A percentile compares a stretch with the other conserved stretches of the same genome.
Evolutionary conservation across 2,329 filamentous ascomycete genomes (phyloP).

Genomic region (Neocatenulostroma microsporum): DNA sequence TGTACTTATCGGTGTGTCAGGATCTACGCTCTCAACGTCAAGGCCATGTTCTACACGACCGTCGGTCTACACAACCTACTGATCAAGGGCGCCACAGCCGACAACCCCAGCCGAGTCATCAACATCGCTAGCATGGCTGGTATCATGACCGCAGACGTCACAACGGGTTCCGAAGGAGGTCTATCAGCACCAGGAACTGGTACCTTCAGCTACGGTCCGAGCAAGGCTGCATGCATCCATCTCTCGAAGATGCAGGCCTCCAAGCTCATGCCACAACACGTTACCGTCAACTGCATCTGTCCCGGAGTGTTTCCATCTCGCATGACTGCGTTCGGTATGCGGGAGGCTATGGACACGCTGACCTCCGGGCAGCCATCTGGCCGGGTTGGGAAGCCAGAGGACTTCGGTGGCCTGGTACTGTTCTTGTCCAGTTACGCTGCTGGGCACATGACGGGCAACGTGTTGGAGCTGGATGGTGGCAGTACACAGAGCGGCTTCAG

Average conservation of each 20-base stretch:
- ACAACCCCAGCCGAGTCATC: constrained; percentile 38
- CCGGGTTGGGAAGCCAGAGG: constrained; percentile 40
- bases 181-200: constrained; percentile 41
- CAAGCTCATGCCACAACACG: constrained; percentile 45
- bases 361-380: constrained; percentile 40
- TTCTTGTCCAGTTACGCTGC: constrained; percentile 36
- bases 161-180: constrained; percentile 40
- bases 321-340: constrained; percentile 46
- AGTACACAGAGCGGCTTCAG: constrained; percentile 37
- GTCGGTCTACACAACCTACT: constrained; percentile 39
- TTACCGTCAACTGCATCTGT: constrained; percentile 51
- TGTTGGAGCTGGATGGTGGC: constrained; percentile 43
- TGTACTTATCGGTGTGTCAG: no score
- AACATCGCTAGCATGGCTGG: constrained; percentile 43
- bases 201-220: constrained; percentile 40
- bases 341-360: constrained; percentile 43
- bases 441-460: constrained; percentile 43
- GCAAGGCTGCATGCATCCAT: constrained; percentile 48
- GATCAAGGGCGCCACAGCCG: constrained; percentile 34
- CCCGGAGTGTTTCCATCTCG: constrained; percentile 50
- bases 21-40: constrained; percentile 32
- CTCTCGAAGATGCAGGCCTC: constrained; percentile 48
- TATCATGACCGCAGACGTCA: constrained; percentile 40
- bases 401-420: constrained; percentile 41
- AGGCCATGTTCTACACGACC: constrained; percentile 39